Evolutionary conservation across 495 filamentous ascomycete genomes (phyloP).

Genomic region (Podospora didyma): DNA sequence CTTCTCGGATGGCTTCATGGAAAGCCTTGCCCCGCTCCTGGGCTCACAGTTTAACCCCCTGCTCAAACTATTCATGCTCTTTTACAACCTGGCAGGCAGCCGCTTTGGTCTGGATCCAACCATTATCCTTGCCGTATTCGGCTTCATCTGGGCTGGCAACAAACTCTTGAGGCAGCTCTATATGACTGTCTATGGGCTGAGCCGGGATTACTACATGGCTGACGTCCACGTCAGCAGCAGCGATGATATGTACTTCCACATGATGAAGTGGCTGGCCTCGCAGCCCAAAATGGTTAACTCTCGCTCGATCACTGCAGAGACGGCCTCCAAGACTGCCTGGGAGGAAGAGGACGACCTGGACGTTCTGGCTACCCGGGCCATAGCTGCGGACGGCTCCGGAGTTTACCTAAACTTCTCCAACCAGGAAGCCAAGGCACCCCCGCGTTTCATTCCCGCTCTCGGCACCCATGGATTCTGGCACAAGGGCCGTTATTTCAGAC

Average conservation of each 20-base stretch:
- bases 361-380: conserved; percentile 16
- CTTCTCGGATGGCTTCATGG: conserved; percentile 20
- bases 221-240: conserved; percentile 50
- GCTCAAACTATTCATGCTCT: conserved; percentile 22
- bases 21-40: conserved; percentile 23
- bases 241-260: conserved; percentile 57
- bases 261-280: conserved; percentile 57
- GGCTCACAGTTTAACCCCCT: conserved; percentile 29
- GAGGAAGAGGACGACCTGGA: conserved; percentile 47
- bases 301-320: conserved; percentile 56
- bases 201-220: conserved; percentile 49
- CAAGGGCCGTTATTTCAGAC: conserved; percentile 32
- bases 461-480: conserved; percentile 41
- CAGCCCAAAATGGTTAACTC: conserved; percentile 50
- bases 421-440: conserved; percentile 33
- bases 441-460: conserved; percentile 38
- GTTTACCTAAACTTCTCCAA: conserved; percentile 42
- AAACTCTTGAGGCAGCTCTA: conserved; percentile 31
- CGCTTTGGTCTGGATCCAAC: conserved; percentile 38
- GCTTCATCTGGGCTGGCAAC: conserved; percentile 36
- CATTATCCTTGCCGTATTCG: conserved; percentile 29
- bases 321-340: conserved; percentile 47
- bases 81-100: conserved; percentile 27
- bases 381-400: conserved; percentile 29
- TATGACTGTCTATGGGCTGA: conserved; percentile 16